A percentile compares a stretch with the other conserved stretches of the same genome.
Conservation (phyloP, 2,329 filamentous ascomycete species). For the Lecanosticta acicola region DNA sequence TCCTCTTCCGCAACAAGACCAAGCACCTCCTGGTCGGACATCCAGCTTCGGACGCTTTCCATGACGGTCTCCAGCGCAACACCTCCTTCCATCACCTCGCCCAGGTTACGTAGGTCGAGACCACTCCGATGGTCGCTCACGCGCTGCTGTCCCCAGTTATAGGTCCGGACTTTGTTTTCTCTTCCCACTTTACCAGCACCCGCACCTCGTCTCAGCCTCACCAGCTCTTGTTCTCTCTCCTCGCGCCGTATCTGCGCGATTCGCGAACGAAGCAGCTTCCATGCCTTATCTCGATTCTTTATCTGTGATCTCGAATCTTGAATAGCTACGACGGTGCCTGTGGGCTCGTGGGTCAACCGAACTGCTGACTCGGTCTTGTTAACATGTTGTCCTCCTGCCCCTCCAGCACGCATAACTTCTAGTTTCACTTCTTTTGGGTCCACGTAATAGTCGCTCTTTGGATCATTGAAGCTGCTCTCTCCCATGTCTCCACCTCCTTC, state of each 20-base stretch:
- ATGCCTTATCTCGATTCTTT: constrained; percentile 80
- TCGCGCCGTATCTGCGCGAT: constrained; percentile 76
- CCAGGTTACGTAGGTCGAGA: constrained; percentile 71
- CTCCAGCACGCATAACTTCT: constrained; percentile 87
- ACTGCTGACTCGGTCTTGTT: constrained; percentile 98
- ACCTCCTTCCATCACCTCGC: constrained; percentile 71
- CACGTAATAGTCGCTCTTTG: constrained; percentile 86
- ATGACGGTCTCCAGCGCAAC: constrained; percentile 69
- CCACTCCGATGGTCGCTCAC: constrained; percentile 87
- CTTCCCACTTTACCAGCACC: constrained; percentile 75
- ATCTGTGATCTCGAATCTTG: constrained; percentile 89
- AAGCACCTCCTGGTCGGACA: constrained; percentile 68
- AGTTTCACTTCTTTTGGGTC: constrained; percentile 73
- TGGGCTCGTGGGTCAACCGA: constrained; percentile 83
- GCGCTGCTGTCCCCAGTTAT: constrained; percentile 72
- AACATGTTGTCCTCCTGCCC: constrained; percentile 94
- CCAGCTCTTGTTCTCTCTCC: constrained; percentile 73
- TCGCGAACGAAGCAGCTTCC: constrained; percentile 75
- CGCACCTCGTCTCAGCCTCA: constrained; percentile 68
- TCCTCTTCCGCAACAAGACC: constrained; percentile 43
- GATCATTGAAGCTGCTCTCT: constrained; percentile 65
- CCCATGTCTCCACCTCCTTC: constrained; percentile 44
- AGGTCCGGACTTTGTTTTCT: constrained; percentile 89
- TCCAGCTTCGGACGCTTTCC: constrained; percentile 70
- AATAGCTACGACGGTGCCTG: constrained; percentile 80